phyloP scores from a whole-genome alignment of 305 asterid genomes.

The Rubia peregrina region DNA sequence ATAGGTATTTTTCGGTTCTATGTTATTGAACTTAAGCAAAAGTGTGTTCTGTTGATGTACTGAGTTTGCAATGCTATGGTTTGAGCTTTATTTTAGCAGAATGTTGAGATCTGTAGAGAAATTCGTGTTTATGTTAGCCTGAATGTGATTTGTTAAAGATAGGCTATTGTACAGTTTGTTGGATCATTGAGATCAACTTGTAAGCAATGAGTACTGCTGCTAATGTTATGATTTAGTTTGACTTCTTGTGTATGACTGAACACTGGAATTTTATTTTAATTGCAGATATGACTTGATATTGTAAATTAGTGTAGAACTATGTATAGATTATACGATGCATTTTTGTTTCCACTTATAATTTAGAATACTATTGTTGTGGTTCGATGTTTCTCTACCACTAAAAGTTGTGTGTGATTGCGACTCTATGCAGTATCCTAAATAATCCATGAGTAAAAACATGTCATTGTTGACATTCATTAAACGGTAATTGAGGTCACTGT shows the following conservation, averaged over 20 bases:
- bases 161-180: background rate
- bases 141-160: background rate
- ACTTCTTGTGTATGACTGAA: background rate
- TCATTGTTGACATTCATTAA: slow-evolving; percentile 13
- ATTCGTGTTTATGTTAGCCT: background rate
- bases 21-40: background rate
- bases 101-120: background rate
- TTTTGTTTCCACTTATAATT: background rate
- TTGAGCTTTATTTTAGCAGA: background rate
- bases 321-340: background rate
- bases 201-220: background rate
- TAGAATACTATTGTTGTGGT: background rate
- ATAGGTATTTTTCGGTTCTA: background rate
- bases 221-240: too few species aligned
- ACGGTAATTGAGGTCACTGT: background rate
- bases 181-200: background rate
- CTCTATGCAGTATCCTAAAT: slow-evolving; percentile 50
- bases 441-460: slow-evolving; percentile 44
- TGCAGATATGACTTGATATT: background rate
- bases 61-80: background rate
- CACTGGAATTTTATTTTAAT: background rate
- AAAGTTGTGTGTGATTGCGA: background rate
- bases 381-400: background rate
- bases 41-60: background rate
- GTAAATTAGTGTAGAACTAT: background rate